Conservation (phyloP, 1,284 basidiomycete species). For the Agaricales sp. region DNA sequence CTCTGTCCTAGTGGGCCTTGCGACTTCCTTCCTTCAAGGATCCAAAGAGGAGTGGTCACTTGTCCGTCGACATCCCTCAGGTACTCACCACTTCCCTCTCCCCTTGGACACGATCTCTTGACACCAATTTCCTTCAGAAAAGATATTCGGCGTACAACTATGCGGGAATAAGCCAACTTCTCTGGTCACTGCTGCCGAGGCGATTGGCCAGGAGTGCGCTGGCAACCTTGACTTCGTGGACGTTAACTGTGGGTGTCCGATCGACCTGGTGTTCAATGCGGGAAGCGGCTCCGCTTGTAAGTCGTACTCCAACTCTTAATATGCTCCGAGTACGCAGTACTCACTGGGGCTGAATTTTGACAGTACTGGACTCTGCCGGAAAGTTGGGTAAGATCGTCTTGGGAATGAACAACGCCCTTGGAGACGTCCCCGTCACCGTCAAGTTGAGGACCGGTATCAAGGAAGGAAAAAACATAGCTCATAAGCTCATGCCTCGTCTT, state of each 20-base stretch:
- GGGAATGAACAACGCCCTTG: conserved; percentile 89
- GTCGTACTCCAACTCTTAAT: conserved; percentile 16
- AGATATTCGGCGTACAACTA: conserved; percentile 85
- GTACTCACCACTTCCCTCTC: background rate
- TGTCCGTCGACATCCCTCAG: conserved; percentile 73
- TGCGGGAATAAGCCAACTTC: conserved; percentile 71
- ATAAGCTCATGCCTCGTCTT: conserved; percentile 88
- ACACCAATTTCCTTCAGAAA: conserved; percentile 36
- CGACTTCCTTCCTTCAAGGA: conserved; percentile 71
- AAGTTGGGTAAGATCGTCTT: conserved; percentile 82
- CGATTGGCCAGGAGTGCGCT: conserved; percentile 60
- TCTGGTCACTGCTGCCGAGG: conserved; percentile 79
- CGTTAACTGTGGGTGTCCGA: conserved; percentile 94
- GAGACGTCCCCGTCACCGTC: conserved; percentile 91
- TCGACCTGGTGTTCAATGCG: conserved; percentile 89
- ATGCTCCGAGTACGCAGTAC: background rate
- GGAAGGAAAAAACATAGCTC: conserved; percentile 77
- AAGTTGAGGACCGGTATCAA: conserved; percentile 92
- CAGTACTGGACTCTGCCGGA: conserved; percentile 76
- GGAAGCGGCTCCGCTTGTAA: conserved; percentile 83
- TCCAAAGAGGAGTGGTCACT: conserved; percentile 90
- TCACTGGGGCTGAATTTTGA: conserved; percentile 9
- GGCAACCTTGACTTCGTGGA: conserved; percentile 83
- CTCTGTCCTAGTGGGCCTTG: conserved; percentile 58
- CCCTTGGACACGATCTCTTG: background rate